Conservation (phyloP, 306 rosid genomes). For the Cicer cuneatum region DNA sequence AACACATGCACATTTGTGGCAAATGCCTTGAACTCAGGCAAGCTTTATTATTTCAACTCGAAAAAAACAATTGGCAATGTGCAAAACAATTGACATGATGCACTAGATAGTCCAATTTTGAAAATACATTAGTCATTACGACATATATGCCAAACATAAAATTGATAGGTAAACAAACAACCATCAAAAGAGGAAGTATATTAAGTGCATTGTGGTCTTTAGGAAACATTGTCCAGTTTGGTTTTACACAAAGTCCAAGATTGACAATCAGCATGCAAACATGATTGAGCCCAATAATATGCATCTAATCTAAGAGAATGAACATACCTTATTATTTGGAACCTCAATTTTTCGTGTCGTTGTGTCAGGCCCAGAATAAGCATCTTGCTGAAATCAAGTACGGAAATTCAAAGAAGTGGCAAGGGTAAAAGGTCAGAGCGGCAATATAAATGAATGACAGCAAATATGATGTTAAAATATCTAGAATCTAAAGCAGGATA, state of each 20-base stretch:
- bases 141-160: neutral
- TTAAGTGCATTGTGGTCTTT: neutral
- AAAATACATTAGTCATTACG: neutral
- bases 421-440: neutral
- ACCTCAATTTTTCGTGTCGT: slow-evolving; percentile 73
- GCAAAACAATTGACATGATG: neutral
- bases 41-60: neutral
- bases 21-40: neutral
- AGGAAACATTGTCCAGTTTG: neutral
- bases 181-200: neutral
- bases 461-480: neutral
- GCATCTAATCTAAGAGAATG: neutral
- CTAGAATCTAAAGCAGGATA: neutral
- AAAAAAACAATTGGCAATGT: neutral
- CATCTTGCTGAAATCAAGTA: slow-evolving; percentile 55
- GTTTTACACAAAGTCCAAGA: slow-evolving; percentile 13
- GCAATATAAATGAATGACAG: neutral
- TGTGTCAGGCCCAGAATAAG: slow-evolving; percentile 46
- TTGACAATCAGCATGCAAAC: neutral
- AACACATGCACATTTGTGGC: neutral
- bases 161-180: neutral
- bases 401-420: neutral
- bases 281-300: neutral
- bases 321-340: slow-evolving; percentile 87
- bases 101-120: neutral